phyloP scores from a whole-genome alignment of 352 stramenopile species.

The Pythium monospermum region DNA sequence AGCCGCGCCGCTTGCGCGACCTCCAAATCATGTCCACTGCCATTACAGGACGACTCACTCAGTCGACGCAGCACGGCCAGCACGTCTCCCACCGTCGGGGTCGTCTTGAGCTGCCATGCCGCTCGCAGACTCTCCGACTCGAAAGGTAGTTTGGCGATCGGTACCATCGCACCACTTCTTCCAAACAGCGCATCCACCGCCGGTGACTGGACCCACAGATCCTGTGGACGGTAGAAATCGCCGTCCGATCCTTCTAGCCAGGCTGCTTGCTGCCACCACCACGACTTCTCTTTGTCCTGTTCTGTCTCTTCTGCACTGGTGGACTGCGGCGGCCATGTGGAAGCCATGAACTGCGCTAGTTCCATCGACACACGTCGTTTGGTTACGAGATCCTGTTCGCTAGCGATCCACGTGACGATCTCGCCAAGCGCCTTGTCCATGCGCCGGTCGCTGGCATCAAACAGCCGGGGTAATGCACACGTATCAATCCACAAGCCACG shows the following conservation, averaged over 20 bases:
- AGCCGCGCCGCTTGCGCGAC: slow-evolving; percentile 6
- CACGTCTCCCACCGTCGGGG: slow-evolving; percentile 34
- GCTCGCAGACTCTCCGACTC: slow-evolving; percentile 27
- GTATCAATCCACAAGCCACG: slow-evolving; percentile 34
- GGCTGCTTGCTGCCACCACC: slow-evolving; percentile 15
- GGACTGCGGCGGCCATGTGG: slow-evolving; percentile 24
- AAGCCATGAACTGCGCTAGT: slow-evolving; percentile 40
- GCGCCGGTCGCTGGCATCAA: slow-evolving; percentile 24
- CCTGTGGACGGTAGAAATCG: slow-evolving; percentile 18
- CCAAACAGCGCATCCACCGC: slow-evolving; percentile 35
- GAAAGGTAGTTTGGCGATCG: slow-evolving; percentile 18
- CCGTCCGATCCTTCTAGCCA: slow-evolving; percentile 12
- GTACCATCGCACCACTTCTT: slow-evolving; percentile 39
- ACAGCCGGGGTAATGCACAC: slow-evolving; percentile 33
- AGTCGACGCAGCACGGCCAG: slow-evolving; percentile 32
- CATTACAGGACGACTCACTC: not conserved
- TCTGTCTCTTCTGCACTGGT: not conserved
- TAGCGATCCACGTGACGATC: slow-evolving; percentile 44
- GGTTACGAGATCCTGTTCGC: slow-evolving; percentile 23
- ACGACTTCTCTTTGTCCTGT: not conserved
- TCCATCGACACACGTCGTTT: slow-evolving; percentile 41
- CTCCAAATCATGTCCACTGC: slow-evolving; percentile 1
- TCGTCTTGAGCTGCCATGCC: slow-evolving; percentile 31
- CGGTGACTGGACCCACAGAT: slow-evolving; percentile 42
- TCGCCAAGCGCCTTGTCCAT: slow-evolving; percentile 24